Percentiles rank a stretch among this genome's conserved stretches.
phyloP scores from a whole-genome alignment of 305 asterid species.

The Ruellia speciosa region DNA sequence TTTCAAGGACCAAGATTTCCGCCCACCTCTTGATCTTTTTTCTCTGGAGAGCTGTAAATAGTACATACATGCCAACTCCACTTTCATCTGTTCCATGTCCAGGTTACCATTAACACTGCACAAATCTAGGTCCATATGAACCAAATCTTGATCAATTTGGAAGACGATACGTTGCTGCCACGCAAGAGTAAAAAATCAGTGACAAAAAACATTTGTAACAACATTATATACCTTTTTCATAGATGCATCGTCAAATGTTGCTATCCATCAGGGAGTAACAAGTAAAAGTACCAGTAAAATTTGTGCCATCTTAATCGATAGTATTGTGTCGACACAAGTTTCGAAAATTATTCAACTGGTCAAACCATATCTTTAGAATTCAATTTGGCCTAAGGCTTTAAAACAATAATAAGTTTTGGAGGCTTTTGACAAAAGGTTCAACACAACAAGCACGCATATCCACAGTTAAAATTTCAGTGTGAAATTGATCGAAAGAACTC shows the following conservation, averaged over 20 bases:
- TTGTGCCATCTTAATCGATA: too few species aligned
- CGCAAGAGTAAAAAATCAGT: constrained; percentile 20
- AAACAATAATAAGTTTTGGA: not conserved
- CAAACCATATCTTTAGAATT: constrained; percentile 6
- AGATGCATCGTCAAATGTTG: constrained; percentile 1
- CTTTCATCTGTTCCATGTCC: constrained; percentile 61
- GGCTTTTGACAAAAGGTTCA: constrained; percentile 47
- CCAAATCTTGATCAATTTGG: constrained; percentile 51
- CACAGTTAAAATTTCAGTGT: constrained; percentile 27
- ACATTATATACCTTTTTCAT: constrained; percentile 12
- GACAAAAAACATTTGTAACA: constrained; percentile 11
- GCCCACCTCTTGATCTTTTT: constrained; percentile 71
- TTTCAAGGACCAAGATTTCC: not conserved
- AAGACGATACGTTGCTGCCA: constrained; percentile 54
- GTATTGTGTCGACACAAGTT: not conserved
- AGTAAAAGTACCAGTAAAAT: not conserved
- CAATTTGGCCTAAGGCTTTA: constrained; percentile 5
- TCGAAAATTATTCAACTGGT: not conserved
- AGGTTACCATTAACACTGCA: constrained; percentile 38
- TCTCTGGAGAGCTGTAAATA: constrained; percentile 53
- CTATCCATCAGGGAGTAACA: constrained; percentile 15
- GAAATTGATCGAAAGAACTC: constrained; percentile 33
- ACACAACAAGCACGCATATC: constrained; percentile 34
- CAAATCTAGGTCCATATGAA: constrained; percentile 42
- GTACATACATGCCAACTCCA: constrained; percentile 81